Percentiles rank a stretch among this genome's conserved stretches.
These are phyloP conservation scores for Penicillium alfredii DNA, from an alignment of 495 filamentous ascomycete genomes.

Conservation along the genomic window DNA sequence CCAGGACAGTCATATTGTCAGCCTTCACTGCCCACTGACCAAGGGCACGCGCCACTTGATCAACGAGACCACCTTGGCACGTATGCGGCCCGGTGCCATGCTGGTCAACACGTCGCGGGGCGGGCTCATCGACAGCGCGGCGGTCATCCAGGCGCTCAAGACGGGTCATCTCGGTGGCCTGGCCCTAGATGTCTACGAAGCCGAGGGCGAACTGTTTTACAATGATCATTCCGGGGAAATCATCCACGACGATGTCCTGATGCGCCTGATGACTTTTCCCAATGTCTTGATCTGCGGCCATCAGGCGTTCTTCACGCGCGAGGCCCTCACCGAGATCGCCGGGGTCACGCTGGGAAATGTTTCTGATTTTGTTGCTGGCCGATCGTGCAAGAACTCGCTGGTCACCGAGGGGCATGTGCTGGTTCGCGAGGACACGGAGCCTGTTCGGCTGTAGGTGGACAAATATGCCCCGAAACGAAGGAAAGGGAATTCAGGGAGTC, in stretches of 20 bases:
- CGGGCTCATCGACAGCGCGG: constrained; percentile 52
- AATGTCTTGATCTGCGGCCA: constrained; percentile 65
- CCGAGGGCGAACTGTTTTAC: constrained; percentile 62
- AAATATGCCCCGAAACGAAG: too few relatives aligned
- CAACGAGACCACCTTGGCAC: constrained; percentile 43
- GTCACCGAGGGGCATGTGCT: constrained; percentile 31
- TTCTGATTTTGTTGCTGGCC: constrained; percentile 20
- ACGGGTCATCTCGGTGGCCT: constrained; percentile 57
- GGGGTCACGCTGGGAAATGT: constrained; percentile 55
- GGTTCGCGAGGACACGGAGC: constrained; percentile 23
- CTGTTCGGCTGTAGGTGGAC: constrained; percentile 26
- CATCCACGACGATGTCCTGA: constrained; percentile 62
- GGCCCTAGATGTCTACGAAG: constrained; percentile 81
- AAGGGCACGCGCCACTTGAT: constrained; percentile 56
- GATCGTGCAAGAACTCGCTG: constrained; percentile 30
- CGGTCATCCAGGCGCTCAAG: constrained; percentile 58
- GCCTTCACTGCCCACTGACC: constrained; percentile 59
- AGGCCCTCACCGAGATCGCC: constrained; percentile 60
- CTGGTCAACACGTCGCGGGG: constrained; percentile 65
- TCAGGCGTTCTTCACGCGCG: constrained; percentile 65
- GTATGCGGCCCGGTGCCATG: constrained; percentile 55
- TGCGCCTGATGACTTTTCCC: constrained; percentile 64
- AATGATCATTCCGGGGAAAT: constrained; percentile 60
- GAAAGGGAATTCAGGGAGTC: too few relatives aligned
- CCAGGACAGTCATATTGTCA: constrained; percentile 52